These are phyloP conservation scores for Barnettozyma pratensis DNA, from an alignment of 805 yeast genomes.

Conservation along the genomic window DNA sequence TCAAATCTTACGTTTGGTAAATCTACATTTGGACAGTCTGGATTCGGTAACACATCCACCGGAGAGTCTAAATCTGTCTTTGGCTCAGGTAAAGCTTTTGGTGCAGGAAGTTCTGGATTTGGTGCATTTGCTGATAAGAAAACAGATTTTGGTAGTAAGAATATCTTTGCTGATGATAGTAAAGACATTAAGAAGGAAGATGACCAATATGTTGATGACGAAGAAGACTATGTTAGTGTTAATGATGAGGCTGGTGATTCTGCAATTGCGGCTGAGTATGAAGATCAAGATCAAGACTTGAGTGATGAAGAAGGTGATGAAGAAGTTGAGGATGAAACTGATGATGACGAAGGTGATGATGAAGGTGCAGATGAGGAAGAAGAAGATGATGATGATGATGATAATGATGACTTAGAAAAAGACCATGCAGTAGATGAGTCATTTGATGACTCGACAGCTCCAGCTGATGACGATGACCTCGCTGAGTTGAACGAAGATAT, in stretches of 20 bases:
- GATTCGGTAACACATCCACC: background rate
- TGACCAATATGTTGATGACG: background rate
- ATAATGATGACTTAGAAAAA: slow-evolving; percentile 2
- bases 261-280: background rate
- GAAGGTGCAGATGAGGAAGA: background rate
- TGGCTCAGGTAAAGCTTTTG: background rate
- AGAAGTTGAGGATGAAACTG: slow-evolving; percentile 1
- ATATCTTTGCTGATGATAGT: slow-evolving; percentile 9
- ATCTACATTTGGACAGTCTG: slow-evolving; percentile 1
- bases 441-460: background rate
- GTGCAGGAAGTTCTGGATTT: slow-evolving; percentile 10
- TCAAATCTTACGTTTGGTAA: background rate
- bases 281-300: background rate
- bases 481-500: slow-evolving; percentile 6
- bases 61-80: background rate
- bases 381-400: background rate
- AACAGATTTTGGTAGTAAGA: slow-evolving; percentile 8
- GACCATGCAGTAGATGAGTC: background rate
- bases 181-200: background rate
- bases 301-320: slow-evolving; percentile 1
- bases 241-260: slow-evolving; percentile 2
- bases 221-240: background rate
- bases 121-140: slow-evolving; percentile 15
- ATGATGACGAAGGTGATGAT: slow-evolving; percentile 3
- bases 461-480: background rate